phyloP scores from a whole-genome alignment of 1,284 basidiomycete genomes.

The Cerrena zonata region DNA sequence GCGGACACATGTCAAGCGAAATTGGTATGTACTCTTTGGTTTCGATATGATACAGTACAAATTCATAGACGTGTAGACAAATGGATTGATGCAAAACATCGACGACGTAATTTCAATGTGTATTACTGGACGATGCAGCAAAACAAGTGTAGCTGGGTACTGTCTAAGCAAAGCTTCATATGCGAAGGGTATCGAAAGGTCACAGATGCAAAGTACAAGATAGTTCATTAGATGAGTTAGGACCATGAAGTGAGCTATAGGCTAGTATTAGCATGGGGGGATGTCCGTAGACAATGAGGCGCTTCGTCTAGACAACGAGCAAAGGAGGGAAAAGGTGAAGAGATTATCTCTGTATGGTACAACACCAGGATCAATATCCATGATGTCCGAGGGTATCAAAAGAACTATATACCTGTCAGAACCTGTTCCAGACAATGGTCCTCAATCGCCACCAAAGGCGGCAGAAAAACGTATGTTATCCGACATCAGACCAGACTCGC shows the following conservation, averaged over 20 bases:
- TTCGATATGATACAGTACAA: too few relatives aligned
- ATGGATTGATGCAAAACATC: too few relatives aligned
- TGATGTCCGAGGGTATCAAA: not conserved
- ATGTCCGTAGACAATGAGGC: not conserved
- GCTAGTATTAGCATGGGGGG: not conserved
- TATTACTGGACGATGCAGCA: not conserved
- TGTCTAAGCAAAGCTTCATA: not conserved
- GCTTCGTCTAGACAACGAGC: not conserved
- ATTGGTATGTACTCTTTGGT: too few relatives aligned
- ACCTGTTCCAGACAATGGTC: not conserved
- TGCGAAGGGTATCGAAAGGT: not conserved
- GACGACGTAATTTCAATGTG: not conserved
- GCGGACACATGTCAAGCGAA: too few relatives aligned
- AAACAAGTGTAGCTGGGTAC: not conserved
- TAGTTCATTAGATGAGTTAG: not conserved
- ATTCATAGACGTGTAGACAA: too few relatives aligned
- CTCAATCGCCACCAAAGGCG: conserved; percentile 1
- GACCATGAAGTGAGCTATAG: not conserved
- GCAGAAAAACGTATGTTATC: conserved; percentile 40
- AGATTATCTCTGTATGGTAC: not conserved
- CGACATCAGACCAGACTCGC: conserved; percentile 37
- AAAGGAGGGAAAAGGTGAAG: not conserved
- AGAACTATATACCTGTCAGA: not conserved
- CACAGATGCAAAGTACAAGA: not conserved
- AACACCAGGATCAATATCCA: not conserved